Conservation (phyloP, 2,329 filamentous ascomycete genomes). For the Claviceps digitariae region DNA sequence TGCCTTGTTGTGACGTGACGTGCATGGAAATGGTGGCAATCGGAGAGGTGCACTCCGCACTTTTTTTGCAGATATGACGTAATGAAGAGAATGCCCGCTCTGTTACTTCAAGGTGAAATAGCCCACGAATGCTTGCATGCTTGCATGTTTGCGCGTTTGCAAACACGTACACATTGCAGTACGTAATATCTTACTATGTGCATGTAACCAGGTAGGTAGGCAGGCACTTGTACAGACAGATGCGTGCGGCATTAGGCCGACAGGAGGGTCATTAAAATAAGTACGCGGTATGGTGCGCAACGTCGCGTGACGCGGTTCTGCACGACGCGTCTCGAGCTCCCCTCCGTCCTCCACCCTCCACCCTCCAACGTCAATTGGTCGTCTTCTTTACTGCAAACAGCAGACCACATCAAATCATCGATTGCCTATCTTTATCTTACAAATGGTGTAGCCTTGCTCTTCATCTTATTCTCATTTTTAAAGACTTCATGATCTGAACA, state of each 20-base stretch:
- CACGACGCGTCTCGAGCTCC: constrained; percentile 20
- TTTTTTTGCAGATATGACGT: neutral
- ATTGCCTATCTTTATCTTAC: neutral
- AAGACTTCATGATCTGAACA: neutral
- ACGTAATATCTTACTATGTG: no score
- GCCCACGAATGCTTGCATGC: no score
- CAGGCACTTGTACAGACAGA: no score
- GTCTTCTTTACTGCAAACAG: neutral
- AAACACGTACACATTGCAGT: no score
- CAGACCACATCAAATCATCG: neutral
- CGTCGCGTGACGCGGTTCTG: constrained; percentile 10
- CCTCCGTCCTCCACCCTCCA: constrained; percentile 6
- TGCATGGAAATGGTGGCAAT: neutral
- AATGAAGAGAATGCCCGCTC: neutral
- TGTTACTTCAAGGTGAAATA: no score
- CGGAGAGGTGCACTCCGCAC: neutral
- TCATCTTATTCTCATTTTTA: neutral
- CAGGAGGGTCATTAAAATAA: neutral
- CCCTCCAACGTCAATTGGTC: neutral
- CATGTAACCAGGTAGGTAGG: neutral
- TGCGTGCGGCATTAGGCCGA: no score
- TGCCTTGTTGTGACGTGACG: neutral
- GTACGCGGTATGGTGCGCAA: constrained; percentile 2
- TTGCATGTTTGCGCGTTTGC: no score
- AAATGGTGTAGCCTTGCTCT: neutral